Conservation (phyloP, 1,284 basidiomycete species). For the Boletellus sp. region DNA sequence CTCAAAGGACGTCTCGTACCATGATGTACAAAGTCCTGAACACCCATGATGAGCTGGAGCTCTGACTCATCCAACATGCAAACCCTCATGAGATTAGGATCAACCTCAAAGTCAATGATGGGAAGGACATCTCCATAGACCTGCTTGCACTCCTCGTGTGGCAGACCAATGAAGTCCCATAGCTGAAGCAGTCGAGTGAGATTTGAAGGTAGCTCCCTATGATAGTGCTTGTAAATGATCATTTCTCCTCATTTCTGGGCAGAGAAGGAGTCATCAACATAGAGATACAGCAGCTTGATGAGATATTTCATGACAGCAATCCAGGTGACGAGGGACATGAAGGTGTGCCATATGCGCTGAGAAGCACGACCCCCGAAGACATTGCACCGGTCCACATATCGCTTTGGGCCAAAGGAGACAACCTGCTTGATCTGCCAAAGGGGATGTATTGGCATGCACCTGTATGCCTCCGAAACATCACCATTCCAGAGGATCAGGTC, state of each 20-base stretch:
- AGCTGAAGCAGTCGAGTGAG: constrained; percentile 28
- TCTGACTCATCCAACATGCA: constrained; percentile 13
- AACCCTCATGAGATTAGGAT: constrained; percentile 28
- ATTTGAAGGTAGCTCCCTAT: too few species aligned
- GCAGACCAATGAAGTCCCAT: constrained; percentile 33
- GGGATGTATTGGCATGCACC: constrained; percentile 35
- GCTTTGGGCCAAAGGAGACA: constrained; percentile 22
- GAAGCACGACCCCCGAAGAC: constrained; percentile 34
- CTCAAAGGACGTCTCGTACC: too few species aligned
- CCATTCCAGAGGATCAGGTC: constrained; percentile 29
- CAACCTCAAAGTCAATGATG: constrained; percentile 35
- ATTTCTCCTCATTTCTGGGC: too few species aligned
- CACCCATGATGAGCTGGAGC: constrained; percentile 11
- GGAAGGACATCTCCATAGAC: constrained; percentile 19
- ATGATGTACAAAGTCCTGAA: neutral
- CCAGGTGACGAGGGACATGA: too few species aligned
- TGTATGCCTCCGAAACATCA: constrained; percentile 39
- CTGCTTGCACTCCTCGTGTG: constrained; percentile 34
- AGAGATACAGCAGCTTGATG: too few species aligned
- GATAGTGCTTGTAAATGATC: too few species aligned
- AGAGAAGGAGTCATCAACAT: too few species aligned
- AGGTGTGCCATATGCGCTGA: constrained; percentile 28
- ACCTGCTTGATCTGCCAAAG: constrained; percentile 47
- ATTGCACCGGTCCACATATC: constrained; percentile 31
- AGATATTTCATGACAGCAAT: too few species aligned